A percentile compares a stretch with the other conserved stretches of the same genome.
Conservation (phyloP, 352 stramenopile species). For the Phytophthora cryptogea region DNA sequence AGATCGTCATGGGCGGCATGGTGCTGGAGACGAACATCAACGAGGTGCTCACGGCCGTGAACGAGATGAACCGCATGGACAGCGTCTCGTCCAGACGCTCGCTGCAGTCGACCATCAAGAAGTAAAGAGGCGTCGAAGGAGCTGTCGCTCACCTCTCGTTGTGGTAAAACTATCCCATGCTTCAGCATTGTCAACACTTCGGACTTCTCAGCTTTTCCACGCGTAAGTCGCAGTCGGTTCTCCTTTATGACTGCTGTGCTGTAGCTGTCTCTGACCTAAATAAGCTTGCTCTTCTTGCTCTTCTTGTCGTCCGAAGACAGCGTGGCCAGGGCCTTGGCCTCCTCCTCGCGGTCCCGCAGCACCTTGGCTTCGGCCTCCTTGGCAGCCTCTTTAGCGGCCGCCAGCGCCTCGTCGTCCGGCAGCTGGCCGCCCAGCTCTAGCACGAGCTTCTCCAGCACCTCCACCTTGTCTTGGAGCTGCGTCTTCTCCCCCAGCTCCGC, state of each 20-base stretch:
- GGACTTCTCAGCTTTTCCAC: slow-evolving; percentile 5
- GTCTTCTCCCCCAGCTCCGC: slow-evolving; percentile 41
- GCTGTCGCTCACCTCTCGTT: neutral
- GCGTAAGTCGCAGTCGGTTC: slow-evolving; percentile 4
- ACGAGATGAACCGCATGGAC: slow-evolving; percentile 97
- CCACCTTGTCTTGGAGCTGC: slow-evolving; percentile 52
- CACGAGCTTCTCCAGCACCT: slow-evolving; percentile 66
- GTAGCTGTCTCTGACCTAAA: slow-evolving; percentile 44
- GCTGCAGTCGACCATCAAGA: slow-evolving; percentile 75
- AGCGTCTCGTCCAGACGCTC: slow-evolving; percentile 78
- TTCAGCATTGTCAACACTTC: slow-evolving; percentile 7
- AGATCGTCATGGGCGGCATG: slow-evolving; percentile 99
- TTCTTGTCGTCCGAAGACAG: slow-evolving; percentile 41
- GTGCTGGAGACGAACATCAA: slow-evolving; percentile 99
- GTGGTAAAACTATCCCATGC: neutral
- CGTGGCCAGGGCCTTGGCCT: slow-evolving; percentile 41
- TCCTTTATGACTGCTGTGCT: slow-evolving; percentile 25
- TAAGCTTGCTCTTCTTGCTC: slow-evolving; percentile 64
- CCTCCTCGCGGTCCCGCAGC: slow-evolving; percentile 38
- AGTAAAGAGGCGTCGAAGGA: slow-evolving; percentile 24
- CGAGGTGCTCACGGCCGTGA: slow-evolving; percentile 95
- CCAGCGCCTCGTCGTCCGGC: slow-evolving; percentile 57
- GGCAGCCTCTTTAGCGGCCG: slow-evolving; percentile 43
- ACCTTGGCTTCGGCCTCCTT: slow-evolving; percentile 46
- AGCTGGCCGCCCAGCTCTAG: slow-evolving; percentile 60